Evolutionary conservation across 495 filamentous ascomycete genomes (phyloP).

Genomic region (Neurospora tetrasperma): DNA sequence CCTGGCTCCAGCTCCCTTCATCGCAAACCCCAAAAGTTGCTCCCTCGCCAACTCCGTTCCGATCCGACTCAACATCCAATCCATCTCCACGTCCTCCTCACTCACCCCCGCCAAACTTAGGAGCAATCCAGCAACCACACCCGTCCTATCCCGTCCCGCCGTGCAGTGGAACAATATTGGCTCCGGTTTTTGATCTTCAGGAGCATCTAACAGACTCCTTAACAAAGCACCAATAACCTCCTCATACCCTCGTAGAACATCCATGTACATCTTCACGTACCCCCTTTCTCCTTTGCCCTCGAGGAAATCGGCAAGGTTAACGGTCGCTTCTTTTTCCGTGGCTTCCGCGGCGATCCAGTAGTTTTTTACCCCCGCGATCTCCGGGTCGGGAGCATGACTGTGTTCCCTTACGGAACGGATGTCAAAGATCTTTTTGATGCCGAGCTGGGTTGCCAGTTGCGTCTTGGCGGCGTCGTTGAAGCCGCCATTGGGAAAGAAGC

Average conservation of each 20-base stretch:
- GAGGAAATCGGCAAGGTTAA: slow-evolving; percentile 25
- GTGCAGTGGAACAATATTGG: slow-evolving; percentile 39
- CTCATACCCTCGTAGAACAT: slow-evolving; percentile 3
- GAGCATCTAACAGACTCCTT: slow-evolving; percentile 25
- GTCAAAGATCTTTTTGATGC: slow-evolving; percentile 35
- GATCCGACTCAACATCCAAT: slow-evolving; percentile 41
- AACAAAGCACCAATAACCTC: slow-evolving; percentile 27
- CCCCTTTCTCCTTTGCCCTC: slow-evolving; percentile 32
- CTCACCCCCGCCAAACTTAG: slow-evolving; percentile 42
- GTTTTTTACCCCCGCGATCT: slow-evolving; percentile 30
- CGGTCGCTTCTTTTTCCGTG: slow-evolving; percentile 20
- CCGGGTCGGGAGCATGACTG: slow-evolving; percentile 23
- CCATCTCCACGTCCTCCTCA: slow-evolving; percentile 35
- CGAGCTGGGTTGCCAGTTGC: slow-evolving; percentile 22
- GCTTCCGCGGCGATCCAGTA: slow-evolving; percentile 23
- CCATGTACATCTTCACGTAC: slow-evolving; percentile 32
- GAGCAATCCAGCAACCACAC: slow-evolving; percentile 47
- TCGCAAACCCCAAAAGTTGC: slow-evolving; percentile 29
- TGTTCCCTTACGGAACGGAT: slow-evolving; percentile 32
- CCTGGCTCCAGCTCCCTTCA: slow-evolving; percentile 20
- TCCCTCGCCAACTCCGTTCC: slow-evolving; percentile 36
- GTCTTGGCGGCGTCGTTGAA: slow-evolving; percentile 27
- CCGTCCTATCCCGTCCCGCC: slow-evolving; percentile 58
- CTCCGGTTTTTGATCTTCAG: slow-evolving; percentile 23
- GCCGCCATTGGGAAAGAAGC: slow-evolving; percentile 19